Conservation (phyloP, 257 asterid species). For the Solanum appendiculatum region DNA sequence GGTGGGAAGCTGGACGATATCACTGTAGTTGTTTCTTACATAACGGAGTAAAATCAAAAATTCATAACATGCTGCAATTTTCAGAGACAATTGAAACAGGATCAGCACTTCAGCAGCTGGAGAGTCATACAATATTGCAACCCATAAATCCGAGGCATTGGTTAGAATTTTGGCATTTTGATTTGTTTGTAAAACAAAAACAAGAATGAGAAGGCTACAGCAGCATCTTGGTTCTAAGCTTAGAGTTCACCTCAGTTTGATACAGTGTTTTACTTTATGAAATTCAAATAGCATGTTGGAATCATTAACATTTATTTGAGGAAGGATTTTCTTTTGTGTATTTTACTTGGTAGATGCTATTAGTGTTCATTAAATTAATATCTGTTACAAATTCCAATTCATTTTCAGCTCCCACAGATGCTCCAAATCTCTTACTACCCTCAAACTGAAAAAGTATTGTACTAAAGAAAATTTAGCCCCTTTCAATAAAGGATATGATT, state of each 20-base stretch:
- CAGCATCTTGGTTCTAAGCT: background rate
- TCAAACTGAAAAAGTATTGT: background rate
- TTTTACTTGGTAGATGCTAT: background rate
- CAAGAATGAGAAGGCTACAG: background rate
- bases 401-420: background rate
- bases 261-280: background rate
- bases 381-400: background rate
- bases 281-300: background rate
- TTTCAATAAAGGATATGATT: background rate
- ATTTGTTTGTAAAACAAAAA: background rate
- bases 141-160: background rate
- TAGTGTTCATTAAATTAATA: background rate
- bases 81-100: background rate
- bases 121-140: background rate
- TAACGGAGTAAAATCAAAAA: background rate
- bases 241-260: background rate
- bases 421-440: background rate
- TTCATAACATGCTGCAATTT: background rate
- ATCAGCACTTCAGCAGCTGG: background rate
- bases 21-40: constrained; percentile 1
- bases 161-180: background rate
- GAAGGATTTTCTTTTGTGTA: background rate
- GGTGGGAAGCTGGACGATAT: constrained; percentile 14
- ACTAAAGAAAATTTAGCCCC: background rate
- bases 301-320: background rate